A percentile compares a stretch with the other conserved stretches of the same genome.
phyloP scores from a whole-genome alignment of 768 basidiomycete genomes.

The Boletus edulis region DNA sequence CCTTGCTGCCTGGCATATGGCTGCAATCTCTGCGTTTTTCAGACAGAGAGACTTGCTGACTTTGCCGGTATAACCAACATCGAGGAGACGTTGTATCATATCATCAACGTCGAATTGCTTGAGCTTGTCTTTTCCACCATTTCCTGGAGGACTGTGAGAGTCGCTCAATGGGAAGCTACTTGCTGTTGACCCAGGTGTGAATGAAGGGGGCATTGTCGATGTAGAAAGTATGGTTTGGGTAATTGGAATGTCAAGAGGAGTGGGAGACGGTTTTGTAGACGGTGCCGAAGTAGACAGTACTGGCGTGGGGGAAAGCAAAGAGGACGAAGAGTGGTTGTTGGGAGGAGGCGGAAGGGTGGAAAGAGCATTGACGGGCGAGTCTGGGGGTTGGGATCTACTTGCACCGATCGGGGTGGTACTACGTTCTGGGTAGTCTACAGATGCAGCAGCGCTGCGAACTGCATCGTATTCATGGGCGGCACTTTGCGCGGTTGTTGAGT shows the following conservation, averaged over 20 bases:
- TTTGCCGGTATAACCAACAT: slow-evolving; percentile 97
- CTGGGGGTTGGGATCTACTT: slow-evolving; percentile 33
- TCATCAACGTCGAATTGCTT: slow-evolving; percentile 92
- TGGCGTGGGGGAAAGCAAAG: slow-evolving; percentile 31
- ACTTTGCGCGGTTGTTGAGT: slow-evolving; percentile 40
- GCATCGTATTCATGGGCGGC: slow-evolving; percentile 35
- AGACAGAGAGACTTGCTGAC: slow-evolving; percentile 93
- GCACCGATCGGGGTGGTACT: slow-evolving; percentile 40
- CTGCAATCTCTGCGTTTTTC: slow-evolving; percentile 94
- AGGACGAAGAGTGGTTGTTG: slow-evolving; percentile 38
- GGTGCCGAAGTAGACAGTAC: slow-evolving; percentile 13
- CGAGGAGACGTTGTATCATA: slow-evolving; percentile 94
- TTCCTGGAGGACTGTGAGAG: slow-evolving; percentile 34
- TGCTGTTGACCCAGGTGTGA: slow-evolving; percentile 51
- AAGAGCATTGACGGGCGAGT: slow-evolving; percentile 30
- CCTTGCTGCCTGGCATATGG: slow-evolving; percentile 91
- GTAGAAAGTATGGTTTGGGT: slow-evolving; percentile 84
- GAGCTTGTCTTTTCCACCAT: slow-evolving; percentile 52
- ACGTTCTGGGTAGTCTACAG: slow-evolving; percentile 31
- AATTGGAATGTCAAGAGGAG: slow-evolving; percentile 74
- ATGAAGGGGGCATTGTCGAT: slow-evolving; percentile 47
- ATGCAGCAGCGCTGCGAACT: slow-evolving; percentile 33
- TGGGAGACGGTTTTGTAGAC: slow-evolving; percentile 40
- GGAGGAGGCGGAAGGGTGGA: slow-evolving; percentile 38
- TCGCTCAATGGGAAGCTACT: slow-evolving; percentile 40